Base-by-base conservation (phyloP, 2,329 filamentous ascomycete genomes). In the Aspergillus viridinutans region DNA sequence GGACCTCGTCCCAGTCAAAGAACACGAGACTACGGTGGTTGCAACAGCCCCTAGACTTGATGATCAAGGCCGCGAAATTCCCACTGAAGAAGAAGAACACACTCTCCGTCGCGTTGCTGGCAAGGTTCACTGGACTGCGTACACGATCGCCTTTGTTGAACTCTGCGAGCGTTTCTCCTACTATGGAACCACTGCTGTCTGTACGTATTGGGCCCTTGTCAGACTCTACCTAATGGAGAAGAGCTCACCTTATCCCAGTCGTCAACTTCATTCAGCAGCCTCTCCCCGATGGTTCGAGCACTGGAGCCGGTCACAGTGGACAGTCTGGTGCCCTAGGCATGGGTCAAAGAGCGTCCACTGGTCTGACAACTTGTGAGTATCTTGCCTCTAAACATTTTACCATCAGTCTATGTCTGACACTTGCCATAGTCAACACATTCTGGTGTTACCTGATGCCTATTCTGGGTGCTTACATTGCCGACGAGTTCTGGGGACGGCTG, bases 141-240 rank as follows among this genome's bases (percentile, higher is more conserved):
- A 86, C 74, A 86, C 85, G 32, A 83, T 92, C 59, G 88, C 86
- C 51, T 85, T 90, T 59, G 84, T 89, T 56, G 89, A 92, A 73
- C 77, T 90, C 54, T 89, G 86, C 74, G 89, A 92, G 76, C 85
- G 89, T 48, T 90, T 90, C 74, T 88, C 86, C 12, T 92, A 90
- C 81, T 90, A 90, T 69, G 89, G 89, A 56, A 87, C 85, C 4
- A 82, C 84, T 50, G 81, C 86, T 32, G 78, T 90, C 29, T 89
- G 87, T 83, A 78, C 62, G 79, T 78, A 23, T 7, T 26, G 43
- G 26, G 14, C 42, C 21, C n/a, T 17, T 17, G 21, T 45, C 12
- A 10, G 21, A 47, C 58, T 12, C 17, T 29, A 40, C 35, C 35
- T n/a, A 21, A 50, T 5, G 8, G 6, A 3, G 52, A 12, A 3